Percentiles rank a stretch among this genome's conserved stretches.
phyloP scores from a whole-genome alignment of 2,329 filamentous ascomycete species.

The Pyrenophora teres region DNA sequence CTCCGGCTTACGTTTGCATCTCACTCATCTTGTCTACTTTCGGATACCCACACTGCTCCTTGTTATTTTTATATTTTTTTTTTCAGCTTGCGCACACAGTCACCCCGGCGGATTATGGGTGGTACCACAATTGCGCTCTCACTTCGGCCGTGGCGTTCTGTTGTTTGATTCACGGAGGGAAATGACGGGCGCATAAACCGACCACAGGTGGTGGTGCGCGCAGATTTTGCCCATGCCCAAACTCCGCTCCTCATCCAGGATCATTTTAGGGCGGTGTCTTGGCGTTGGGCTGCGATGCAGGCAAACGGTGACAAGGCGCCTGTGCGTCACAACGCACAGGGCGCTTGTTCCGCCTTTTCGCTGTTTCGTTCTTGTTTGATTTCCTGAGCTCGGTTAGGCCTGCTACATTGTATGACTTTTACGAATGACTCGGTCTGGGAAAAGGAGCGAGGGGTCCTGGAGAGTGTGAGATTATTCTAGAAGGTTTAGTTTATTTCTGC shows the following conservation, averaged over 20 bases:
- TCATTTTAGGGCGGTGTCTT: constrained; percentile 3
- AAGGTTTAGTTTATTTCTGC: constrained; percentile 9
- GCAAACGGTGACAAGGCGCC: constrained; percentile 3
- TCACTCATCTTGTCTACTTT: constrained; percentile 15
- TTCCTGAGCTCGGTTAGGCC: constrained; percentile 3
- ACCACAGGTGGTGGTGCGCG: no score
- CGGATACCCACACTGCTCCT: constrained; percentile 32
- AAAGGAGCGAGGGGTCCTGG: no score
- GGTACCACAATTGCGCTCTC: constrained; percentile 14
- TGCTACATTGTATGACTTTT: not conserved
- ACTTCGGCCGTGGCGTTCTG: constrained; percentile 23
- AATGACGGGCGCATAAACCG: not conserved
- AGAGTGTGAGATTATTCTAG: constrained; percentile 6
- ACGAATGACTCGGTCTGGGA: constrained; percentile 4
- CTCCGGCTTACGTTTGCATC: constrained; percentile 4
- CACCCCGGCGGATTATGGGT: constrained; percentile 3
- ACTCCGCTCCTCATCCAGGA: constrained; percentile 3
- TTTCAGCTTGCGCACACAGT: constrained; percentile 7
- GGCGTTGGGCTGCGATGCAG: constrained; percentile 16
- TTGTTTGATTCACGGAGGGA: constrained; percentile 15
- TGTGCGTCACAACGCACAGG: constrained; percentile 7
- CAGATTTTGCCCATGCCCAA: no score
- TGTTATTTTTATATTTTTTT: constrained; percentile 1
- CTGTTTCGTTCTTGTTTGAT: constrained; percentile 2
- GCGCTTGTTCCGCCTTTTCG: not conserved